These are phyloP conservation scores for Gnomoniopsis smithogilvyi DNA, from an alignment of 2,329 filamentous ascomycete species.

Conservation along the genomic window DNA sequence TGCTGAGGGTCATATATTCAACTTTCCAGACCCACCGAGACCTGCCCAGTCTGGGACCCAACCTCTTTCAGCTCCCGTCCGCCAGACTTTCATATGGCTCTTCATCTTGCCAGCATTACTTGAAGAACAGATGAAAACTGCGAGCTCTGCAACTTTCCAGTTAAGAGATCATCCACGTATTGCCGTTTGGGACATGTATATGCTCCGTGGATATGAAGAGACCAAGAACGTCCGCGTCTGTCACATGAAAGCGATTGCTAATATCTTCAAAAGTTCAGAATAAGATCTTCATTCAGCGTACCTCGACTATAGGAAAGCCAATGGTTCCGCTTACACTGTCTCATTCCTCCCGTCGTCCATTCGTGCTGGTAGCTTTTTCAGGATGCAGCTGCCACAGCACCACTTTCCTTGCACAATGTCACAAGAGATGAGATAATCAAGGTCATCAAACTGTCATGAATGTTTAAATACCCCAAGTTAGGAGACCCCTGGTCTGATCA, in stretches of 20 bases:
- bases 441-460: background rate
- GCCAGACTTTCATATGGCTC: background rate
- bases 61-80: background rate
- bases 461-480: background rate
- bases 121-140: background rate
- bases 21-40: background rate
- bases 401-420: background rate
- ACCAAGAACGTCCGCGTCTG: background rate
- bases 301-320: background rate
- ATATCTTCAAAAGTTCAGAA: background rate
- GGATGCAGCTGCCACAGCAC: background rate
- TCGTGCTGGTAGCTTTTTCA: background rate
- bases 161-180: background rate
- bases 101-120: background rate
- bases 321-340: background rate
- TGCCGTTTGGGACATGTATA: background rate
- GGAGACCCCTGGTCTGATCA: background rate
- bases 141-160: background rate
- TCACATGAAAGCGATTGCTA: background rate
- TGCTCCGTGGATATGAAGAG: background rate
- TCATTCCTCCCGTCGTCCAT: too few species aligned
- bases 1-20: background rate
- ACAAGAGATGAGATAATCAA: background rate
- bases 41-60: background rate
- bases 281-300: background rate